A percentile compares a stretch with the other conserved stretches of the same genome.
Evolutionary conservation across 225 moss, liverwort and hornwort genomes (phyloP).

Genomic region (Straminergon stramineum): DNA sequence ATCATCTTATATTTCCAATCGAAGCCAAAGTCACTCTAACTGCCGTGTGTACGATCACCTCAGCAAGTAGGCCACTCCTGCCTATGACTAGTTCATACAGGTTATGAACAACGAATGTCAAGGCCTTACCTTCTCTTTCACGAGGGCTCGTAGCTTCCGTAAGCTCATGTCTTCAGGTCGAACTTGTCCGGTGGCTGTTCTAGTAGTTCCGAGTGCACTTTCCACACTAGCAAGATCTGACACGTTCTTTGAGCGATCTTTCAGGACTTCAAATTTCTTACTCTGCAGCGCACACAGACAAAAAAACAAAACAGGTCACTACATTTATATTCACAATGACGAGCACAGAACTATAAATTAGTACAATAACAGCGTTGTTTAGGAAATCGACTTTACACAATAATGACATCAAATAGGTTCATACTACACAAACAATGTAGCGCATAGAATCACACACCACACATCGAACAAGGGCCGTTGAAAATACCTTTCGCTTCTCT

Average conservation of each 20-base stretch:
- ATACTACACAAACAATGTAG: neutral
- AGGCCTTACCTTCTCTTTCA: slow-evolving; percentile 21
- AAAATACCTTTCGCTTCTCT: slow-evolving; percentile 16
- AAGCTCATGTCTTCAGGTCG: slow-evolving; percentile 22
- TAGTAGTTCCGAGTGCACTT: neutral
- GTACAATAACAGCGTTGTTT: neutral
- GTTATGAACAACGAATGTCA: neutral
- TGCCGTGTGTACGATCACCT: neutral
- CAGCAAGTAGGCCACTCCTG: neutral
- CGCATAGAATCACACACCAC: neutral
- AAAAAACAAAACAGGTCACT: neutral
- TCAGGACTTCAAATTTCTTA: slow-evolving; percentile 22
- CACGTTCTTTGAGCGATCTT: slow-evolving; percentile 21
- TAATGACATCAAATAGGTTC: neutral
- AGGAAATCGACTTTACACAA: neutral
- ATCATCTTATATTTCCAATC: neutral
- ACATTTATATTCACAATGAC: neutral
- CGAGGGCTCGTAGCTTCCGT: slow-evolving; percentile 23
- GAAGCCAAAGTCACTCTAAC: neutral
- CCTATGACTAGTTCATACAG: neutral
- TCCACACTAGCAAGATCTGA: neutral
- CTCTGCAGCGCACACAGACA: neutral
- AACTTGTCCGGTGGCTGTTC: neutral
- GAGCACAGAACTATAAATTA: neutral
- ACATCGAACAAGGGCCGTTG: neutral